Evolutionary conservation across 2,329 filamentous ascomycete species (phyloP).

Genomic region (Monosporascus sp.): DNA sequence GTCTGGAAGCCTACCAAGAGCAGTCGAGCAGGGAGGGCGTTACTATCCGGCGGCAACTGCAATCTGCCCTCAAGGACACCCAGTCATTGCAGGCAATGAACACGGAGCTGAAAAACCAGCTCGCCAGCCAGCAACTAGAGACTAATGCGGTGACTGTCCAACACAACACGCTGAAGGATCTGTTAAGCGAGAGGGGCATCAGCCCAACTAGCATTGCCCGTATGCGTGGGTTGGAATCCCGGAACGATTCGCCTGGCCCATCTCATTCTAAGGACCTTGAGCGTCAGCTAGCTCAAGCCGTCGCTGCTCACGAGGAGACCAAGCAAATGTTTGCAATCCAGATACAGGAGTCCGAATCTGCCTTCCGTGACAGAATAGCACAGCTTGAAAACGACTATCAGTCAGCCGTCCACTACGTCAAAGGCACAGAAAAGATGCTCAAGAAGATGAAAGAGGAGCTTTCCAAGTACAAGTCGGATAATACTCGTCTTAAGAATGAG

Average conservation of each 20-base stretch:
- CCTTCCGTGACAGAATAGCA: constrained; percentile 87
- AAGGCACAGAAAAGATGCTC: constrained; percentile 98
- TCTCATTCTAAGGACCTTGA: constrained; percentile 79
- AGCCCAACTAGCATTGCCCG: constrained; percentile 69
- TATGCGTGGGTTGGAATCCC: constrained; percentile 66
- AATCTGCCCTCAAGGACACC: constrained; percentile 75
- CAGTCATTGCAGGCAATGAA: constrained; percentile 78
- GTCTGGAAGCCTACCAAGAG: constrained; percentile 94
- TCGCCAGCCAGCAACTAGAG: constrained; percentile 84
- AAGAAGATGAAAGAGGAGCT: constrained; percentile 98
- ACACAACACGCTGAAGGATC: constrained; percentile 87
- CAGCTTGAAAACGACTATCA: constrained; percentile 97
- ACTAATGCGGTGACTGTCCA: constrained; percentile 91
- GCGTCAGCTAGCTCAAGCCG: constrained; percentile 72
- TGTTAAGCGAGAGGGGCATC: constrained; percentile 83
- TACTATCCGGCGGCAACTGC: constrained; percentile 82
- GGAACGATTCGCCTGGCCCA: constrained; percentile 74
- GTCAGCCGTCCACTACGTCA: constrained; percentile 95
- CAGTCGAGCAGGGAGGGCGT: constrained; percentile 92
- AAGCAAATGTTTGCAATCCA: constrained; percentile 72
- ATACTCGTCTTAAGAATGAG: constrained; percentile 75
- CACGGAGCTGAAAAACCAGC: constrained; percentile 73
- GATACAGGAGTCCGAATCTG: constrained; percentile 78
- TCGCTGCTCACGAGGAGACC: constrained; percentile 80
- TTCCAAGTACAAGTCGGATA: constrained; percentile 84